A percentile compares a stretch with the other conserved stretches of the same genome.
These are phyloP conservation scores for Trichoderma polysporum DNA, from an alignment of 2,329 filamentous ascomycete species.

Conservation along the genomic window DNA sequence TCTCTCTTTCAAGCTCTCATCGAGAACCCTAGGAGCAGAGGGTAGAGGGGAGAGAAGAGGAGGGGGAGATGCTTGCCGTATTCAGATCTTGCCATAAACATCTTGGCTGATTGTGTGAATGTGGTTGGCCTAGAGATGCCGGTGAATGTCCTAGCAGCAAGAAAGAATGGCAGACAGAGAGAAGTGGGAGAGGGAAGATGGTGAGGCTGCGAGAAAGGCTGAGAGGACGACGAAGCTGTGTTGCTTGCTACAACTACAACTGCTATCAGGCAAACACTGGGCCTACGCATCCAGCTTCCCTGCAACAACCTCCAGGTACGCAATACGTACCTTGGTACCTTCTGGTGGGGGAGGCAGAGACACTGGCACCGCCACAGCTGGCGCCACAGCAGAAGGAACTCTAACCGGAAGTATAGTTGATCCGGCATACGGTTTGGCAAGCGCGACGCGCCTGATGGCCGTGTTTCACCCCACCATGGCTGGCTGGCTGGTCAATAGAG, in stretches of 20 bases:
- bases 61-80: conserved; percentile 60
- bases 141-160: neutral
- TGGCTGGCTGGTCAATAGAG: neutral
- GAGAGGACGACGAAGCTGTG: conserved; percentile 22
- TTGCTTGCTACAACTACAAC: neutral
- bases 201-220: conserved; percentile 24
- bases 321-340: conserved; percentile 3
- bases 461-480: conserved; percentile 17
- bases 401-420: conserved; percentile 9
- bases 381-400: neutral
- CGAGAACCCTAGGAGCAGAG: neutral
- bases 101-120: conserved; percentile 55
- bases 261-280: conserved; percentile 39
- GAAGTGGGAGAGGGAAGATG: neutral
- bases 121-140: conserved; percentile 10
- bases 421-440: conserved; percentile 12
- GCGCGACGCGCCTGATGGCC: conserved; percentile 17
- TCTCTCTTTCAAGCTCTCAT: neutral
- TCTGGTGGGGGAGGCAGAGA: conserved; percentile 4
- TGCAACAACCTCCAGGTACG: neutral
- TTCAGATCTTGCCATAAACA: conserved; percentile 99
- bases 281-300: conserved; percentile 36
- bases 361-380: conserved; percentile 16
- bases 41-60: conserved; percentile 25
- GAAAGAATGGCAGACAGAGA: neutral